A percentile compares a stretch with the other conserved stretches of the same genome.
phyloP scores from a whole-genome alignment of 768 basidiomycete genomes.

The Serendipita sp. region DNA sequence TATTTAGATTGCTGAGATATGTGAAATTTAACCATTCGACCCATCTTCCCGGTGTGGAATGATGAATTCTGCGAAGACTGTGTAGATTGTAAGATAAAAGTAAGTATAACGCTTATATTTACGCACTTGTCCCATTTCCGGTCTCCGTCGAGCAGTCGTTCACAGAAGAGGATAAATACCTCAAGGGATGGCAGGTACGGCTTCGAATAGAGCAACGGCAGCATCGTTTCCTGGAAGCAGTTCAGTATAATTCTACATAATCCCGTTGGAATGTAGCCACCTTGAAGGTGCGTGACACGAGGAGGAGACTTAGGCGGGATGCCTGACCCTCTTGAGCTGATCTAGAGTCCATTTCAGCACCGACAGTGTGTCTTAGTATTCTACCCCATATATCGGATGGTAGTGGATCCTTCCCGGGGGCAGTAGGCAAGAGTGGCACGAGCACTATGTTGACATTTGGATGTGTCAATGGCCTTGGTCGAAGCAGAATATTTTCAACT shows the following conservation, averaged over 20 bases:
- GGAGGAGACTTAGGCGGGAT: neutral
- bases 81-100: too few species aligned
- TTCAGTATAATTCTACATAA: neutral
- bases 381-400: slow-evolving; percentile 3
- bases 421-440: neutral
- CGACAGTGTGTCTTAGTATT: neutral
- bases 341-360: neutral
- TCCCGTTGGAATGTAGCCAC: neutral
- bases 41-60: slow-evolving; percentile 1
- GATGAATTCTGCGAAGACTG: neutral
- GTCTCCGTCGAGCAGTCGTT: neutral
- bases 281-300: neutral
- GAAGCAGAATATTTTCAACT: neutral
- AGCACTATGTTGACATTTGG: neutral
- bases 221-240: neutral
- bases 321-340: neutral
- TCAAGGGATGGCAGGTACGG: neutral
- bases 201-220: neutral
- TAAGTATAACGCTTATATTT: neutral
- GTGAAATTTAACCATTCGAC: neutral
- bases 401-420: neutral
- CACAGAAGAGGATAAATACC: neutral
- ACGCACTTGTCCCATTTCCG: slow-evolving; percentile 5
- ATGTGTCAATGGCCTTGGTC: slow-evolving; percentile 1
- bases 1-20: neutral